A percentile compares a stretch with the other conserved stretches of the same genome.
phyloP scores from a whole-genome alignment of 495 filamentous ascomycete species.

The Hyaloscypha bicolor region DNA sequence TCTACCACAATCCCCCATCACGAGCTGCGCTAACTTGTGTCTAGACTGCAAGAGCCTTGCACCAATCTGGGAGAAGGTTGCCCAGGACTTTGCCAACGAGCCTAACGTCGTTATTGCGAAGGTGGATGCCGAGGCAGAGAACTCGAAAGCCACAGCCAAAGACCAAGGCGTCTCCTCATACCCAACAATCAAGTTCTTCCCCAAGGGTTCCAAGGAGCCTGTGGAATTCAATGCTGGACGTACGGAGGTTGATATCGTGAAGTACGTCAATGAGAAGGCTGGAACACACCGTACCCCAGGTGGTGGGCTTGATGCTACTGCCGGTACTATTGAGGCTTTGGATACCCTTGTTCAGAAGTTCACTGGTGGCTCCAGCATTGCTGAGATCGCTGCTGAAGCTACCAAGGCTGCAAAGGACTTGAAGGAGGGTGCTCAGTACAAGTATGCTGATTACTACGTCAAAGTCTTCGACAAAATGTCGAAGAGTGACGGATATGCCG shows the following conservation, averaged over 20 bases:
- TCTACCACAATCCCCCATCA: constrained; percentile 37
- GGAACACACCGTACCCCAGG: constrained; percentile 85
- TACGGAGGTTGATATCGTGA: constrained; percentile 72
- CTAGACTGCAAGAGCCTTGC: constrained; percentile 96
- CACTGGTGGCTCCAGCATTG: constrained; percentile 58
- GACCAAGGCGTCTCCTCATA: constrained; percentile 81
- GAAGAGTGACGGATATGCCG: constrained; percentile 73
- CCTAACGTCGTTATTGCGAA: constrained; percentile 83
- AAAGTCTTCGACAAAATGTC: constrained; percentile 83
- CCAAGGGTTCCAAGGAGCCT: constrained; percentile 76
- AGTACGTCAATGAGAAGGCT: constrained; percentile 85
- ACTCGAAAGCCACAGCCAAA: constrained; percentile 73
- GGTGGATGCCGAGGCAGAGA: constrained; percentile 88
- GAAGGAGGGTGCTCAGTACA: constrained; percentile 59
- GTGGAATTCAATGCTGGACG: constrained; percentile 78
- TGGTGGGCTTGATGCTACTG: constrained; percentile 75
- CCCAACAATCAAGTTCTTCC: constrained; percentile 98
- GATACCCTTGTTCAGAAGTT: constrained; percentile 74
- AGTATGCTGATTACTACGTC: constrained; percentile 93
- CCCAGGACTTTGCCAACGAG: constrained; percentile 79
- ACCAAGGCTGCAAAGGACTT: constrained; percentile 68
- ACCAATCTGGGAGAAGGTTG: constrained; percentile 86
- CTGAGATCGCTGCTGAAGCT: constrained; percentile 62
- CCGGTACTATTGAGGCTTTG: constrained; percentile 78
- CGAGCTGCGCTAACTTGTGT: constrained; percentile 33